Conservation (phyloP, 345 rosid species). For the Gossypium herbaceum region DNA sequence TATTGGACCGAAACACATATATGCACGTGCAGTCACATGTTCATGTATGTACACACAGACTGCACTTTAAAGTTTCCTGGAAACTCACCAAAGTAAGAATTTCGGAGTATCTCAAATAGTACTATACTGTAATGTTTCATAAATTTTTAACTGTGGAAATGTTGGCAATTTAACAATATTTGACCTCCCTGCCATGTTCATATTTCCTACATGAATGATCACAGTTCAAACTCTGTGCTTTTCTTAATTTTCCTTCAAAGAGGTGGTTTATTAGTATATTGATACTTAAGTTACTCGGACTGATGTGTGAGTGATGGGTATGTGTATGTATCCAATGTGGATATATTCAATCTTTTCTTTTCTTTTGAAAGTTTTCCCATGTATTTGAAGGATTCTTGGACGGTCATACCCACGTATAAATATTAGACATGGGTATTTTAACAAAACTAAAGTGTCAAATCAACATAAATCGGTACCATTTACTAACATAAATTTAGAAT, state of each 20-base stretch:
- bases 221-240: background rate
- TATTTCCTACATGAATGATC: no score
- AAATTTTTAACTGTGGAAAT: background rate
- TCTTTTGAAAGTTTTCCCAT: no score
- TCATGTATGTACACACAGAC: background rate
- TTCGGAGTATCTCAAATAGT: background rate
- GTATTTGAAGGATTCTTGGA: no score
- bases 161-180: background rate
- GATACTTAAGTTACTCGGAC: no score
- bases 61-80: no score
- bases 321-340: no score
- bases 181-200: background rate
- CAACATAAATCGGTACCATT: background rate
- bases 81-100: constrained; percentile 3
- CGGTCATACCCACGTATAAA: no score
- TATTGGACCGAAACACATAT: background rate
- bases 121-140: background rate
- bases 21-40: background rate
- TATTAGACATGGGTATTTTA: no score
- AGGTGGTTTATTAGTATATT: background rate
- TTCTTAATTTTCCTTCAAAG: background rate
- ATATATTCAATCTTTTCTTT: no score
- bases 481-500: constrained; percentile 2
- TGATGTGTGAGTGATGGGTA: no score
- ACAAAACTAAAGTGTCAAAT: no score